Evolutionary conservation across 1,284 basidiomycete genomes (phyloP).

Genomic region (Ganoderma meredithae): DNA sequence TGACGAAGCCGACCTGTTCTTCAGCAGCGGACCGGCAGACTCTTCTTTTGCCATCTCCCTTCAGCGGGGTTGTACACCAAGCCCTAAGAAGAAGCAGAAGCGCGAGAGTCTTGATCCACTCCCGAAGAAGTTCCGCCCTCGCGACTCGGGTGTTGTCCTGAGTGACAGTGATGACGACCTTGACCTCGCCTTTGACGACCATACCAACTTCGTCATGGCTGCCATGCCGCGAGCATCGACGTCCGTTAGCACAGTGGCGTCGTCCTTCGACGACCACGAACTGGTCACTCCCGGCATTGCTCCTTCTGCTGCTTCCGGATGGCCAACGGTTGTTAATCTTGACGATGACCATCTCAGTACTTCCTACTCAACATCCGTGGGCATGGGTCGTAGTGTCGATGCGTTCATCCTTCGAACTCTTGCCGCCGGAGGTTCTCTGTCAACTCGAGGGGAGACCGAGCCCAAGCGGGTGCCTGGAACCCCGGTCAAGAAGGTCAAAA

Average conservation of each 20-base stretch:
- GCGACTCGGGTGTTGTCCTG: conserved; percentile 71
- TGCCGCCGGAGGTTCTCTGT: conserved; percentile 60
- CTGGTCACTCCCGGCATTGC: conserved; percentile 71
- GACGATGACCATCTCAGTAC: conserved; percentile 46
- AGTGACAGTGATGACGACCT: conserved; percentile 64
- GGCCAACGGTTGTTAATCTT: conserved; percentile 59
- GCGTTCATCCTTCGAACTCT: conserved; percentile 76
- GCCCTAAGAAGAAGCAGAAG: conserved; percentile 56
- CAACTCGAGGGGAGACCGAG: conserved; percentile 52
- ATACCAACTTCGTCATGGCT: conserved; percentile 38
- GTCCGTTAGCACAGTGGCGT: conserved; percentile 66
- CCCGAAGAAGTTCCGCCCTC: conserved; percentile 72
- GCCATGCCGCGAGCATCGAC: conserved; percentile 63
- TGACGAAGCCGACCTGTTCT: conserved; percentile 70
- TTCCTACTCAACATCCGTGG: conserved; percentile 40
- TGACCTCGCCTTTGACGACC: conserved; percentile 26
- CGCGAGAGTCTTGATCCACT: conserved; percentile 46
- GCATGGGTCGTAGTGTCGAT: conserved; percentile 57
- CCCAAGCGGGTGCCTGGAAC: conserved; percentile 77
- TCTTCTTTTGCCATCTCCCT: conserved; percentile 65
- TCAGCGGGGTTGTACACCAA: conserved; percentile 59
- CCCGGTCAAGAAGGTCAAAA: conserved; percentile 77
- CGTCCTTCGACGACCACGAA: conserved; percentile 61
- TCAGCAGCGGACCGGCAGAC: conserved; percentile 48
- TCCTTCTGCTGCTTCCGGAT: conserved; percentile 62